Percentiles rank a stretch among this genome's conserved stretches.
phyloP scores from a whole-genome alignment of 2,329 filamentous ascomycete genomes.

The Pseudocercospora vitis region DNA sequence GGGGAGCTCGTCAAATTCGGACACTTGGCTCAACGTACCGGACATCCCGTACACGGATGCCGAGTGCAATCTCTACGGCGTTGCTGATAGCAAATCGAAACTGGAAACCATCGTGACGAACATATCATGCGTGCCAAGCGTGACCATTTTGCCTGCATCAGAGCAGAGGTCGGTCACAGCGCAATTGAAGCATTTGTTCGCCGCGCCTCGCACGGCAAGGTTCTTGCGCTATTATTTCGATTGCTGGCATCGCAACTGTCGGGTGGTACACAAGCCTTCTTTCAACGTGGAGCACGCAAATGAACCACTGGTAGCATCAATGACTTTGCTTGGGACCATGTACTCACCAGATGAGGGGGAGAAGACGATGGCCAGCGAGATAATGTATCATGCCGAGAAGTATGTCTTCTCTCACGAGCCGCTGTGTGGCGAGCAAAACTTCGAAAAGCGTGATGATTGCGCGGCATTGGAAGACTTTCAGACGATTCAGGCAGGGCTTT shows the following conservation, averaged over 20 bases:
- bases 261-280: conserved; percentile 9
- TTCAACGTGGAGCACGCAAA: conserved; percentile 1
- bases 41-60: not conserved
- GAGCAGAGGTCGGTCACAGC: not conserved
- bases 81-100: not conserved
- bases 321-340: conserved; percentile 16
- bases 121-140: not conserved
- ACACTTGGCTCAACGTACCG: not conserved
- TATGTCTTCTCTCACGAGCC: conserved; percentile 8
- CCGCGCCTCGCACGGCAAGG: not conserved
- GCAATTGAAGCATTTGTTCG: conserved; percentile 11
- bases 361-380: conserved; percentile 9
- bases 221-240: conserved; percentile 14
- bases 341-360: conserved; percentile 15
- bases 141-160: not conserved
- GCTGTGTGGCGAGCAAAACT: not conserved
- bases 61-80: conserved; percentile 6
- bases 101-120: not conserved
- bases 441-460: not conserved
- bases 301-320: conserved; percentile 6
- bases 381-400: conserved; percentile 13
- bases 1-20: not conserved
- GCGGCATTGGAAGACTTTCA: not conserved
- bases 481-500: conserved; percentile 11
- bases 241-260: conserved; percentile 14